These are phyloP conservation scores for Pythium myriotylum DNA, from an alignment of 352 stramenopile genomes.

Conservation along the genomic window DNA sequence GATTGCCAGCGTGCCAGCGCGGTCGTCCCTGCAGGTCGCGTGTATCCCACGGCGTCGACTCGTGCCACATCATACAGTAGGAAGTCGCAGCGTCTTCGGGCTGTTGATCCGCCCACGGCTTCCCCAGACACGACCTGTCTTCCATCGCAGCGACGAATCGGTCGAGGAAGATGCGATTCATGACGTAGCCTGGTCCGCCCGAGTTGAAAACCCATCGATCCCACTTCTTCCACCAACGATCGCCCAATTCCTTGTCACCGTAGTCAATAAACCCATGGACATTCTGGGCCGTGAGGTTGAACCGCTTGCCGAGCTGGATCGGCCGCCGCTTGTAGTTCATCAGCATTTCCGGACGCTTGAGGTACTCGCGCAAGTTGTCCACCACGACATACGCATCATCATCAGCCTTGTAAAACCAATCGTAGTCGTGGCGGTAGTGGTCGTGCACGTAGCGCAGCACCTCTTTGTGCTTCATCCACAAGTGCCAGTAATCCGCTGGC, in stretches of 20 bases:
- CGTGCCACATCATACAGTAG: slow-evolving; percentile 86
- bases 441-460: slow-evolving; percentile 68
- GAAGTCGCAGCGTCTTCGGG: slow-evolving; percentile 77
- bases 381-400: slow-evolving; percentile 82
- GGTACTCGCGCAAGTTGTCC: slow-evolving; percentile 69
- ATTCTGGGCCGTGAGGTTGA: slow-evolving; percentile 63
- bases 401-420: slow-evolving; percentile 88
- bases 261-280: slow-evolving; percentile 53
- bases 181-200: slow-evolving; percentile 68
- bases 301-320: slow-evolving; percentile 80
- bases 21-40: slow-evolving; percentile 63
- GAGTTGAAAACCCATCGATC: slow-evolving; percentile 84
- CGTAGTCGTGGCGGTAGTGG: slow-evolving; percentile 72
- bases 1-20: slow-evolving; percentile 73
- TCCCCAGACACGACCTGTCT: slow-evolving; percentile 58
- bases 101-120: slow-evolving; percentile 63
- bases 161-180: slow-evolving; percentile 79
- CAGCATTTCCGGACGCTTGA: slow-evolving; percentile 65
- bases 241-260: slow-evolving; percentile 62
- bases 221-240: slow-evolving; percentile 60
- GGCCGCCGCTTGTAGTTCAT: slow-evolving; percentile 48
- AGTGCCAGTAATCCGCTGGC: slow-evolving; percentile 66
- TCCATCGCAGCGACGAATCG: slow-evolving; percentile 61
- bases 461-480: slow-evolving; percentile 84
- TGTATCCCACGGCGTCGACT: slow-evolving; percentile 70